Conservation (phyloP, 768 basidiomycete species). For the Termitomyces sp. region DNA sequence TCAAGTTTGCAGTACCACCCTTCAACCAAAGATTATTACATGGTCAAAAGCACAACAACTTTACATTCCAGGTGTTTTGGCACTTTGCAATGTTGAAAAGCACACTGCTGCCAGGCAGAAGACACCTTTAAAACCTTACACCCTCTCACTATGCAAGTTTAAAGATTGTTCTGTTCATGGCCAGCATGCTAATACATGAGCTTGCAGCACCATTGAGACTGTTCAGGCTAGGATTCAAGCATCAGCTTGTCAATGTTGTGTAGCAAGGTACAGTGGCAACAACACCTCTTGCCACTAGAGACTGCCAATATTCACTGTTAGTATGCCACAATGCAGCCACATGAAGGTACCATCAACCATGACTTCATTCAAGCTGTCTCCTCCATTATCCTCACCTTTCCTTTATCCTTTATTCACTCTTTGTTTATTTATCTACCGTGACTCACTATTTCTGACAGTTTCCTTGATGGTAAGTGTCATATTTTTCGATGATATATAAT, state of each 20-base stretch:
- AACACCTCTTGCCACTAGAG: constrained; percentile 1
- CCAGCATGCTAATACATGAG: constrained; percentile 7
- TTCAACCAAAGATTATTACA: constrained; percentile 7
- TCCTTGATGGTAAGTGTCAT: too few relatives aligned
- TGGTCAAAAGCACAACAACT: constrained; percentile 12
- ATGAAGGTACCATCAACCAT: constrained; percentile 6
- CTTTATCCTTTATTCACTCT: too few relatives aligned
- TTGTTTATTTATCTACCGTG: too few relatives aligned
- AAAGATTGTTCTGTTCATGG: constrained; percentile 8
- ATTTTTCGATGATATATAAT: too few relatives aligned
- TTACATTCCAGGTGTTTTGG: constrained; percentile 9
- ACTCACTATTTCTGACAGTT: background rate
- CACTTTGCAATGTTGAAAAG: background rate
- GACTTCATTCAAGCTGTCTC: too few relatives aligned
- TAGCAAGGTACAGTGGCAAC: background rate
- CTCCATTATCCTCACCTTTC: too few relatives aligned
- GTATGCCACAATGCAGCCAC: too few relatives aligned
- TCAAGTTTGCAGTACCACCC: constrained; percentile 4
- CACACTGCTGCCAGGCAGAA: background rate
- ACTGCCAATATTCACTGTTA: constrained; percentile 11
- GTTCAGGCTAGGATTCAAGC: background rate
- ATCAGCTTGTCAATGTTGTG: background rate
- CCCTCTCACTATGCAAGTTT: background rate
- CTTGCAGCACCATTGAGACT: background rate
- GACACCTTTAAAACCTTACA: background rate